Percentiles rank a stretch among this genome's conserved stretches.
Conservation (phyloP, 768 basidiomycete species). For the Leccinum boreale region DNA sequence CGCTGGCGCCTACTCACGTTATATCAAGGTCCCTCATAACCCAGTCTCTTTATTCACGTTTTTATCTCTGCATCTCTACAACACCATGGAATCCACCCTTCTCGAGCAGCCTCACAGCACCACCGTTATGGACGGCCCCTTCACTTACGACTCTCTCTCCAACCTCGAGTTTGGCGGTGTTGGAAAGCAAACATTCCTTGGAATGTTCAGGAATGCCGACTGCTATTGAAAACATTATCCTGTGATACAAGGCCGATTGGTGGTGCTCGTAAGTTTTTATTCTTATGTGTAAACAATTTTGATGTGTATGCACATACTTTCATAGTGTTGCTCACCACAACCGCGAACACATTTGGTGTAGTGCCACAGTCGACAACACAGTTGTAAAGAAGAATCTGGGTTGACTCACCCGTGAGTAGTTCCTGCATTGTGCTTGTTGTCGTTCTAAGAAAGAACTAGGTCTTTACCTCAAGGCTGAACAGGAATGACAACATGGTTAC, state of each 20-base stretch:
- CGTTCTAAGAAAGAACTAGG: slow-evolving; percentile 35
- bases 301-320: neutral
- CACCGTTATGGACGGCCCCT: slow-evolving; percentile 48
- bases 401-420: slow-evolving; percentile 78
- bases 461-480: slow-evolving; percentile 97
- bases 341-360: slow-evolving; percentile 94
- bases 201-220: slow-evolving; percentile 99
- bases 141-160: slow-evolving; percentile 44
- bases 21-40: slow-evolving; percentile 30
- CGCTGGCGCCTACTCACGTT: neutral
- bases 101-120: slow-evolving; percentile 51
- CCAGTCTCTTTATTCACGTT: slow-evolving; percentile 32
- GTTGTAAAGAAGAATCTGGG: slow-evolving; percentile 99
- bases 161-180: slow-evolving; percentile 80
- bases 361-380: slow-evolving; percentile 96
- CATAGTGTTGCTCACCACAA: slow-evolving; percentile 91
- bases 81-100: slow-evolving; percentile 45
- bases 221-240: slow-evolving; percentile 97
- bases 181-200: slow-evolving; percentile 98
- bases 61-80: slow-evolving; percentile 36
- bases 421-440: neutral
- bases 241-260: slow-evolving; percentile 99
- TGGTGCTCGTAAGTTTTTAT: slow-evolving; percentile 77
- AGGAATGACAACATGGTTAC: slow-evolving; percentile 97
- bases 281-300: neutral